Base-by-base conservation (phyloP, 306 rosid species). In the Vicia villosa region DNA sequence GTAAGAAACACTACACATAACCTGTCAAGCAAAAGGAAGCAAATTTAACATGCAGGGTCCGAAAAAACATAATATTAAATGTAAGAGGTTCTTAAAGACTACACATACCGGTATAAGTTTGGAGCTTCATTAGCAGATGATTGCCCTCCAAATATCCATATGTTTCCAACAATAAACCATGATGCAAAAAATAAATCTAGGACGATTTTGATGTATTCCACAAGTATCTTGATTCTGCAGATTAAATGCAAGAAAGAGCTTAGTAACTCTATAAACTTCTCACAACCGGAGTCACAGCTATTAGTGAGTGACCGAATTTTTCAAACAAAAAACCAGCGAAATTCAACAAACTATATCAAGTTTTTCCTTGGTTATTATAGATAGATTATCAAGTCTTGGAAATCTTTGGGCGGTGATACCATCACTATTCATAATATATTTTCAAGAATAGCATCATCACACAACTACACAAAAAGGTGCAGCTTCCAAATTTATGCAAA, bases 151-250 rank as follows among this genome's bases (percentile, higher is more conserved):
- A 88, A 91, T 74, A 89, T 83, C 96, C 96, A 89, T 14, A 89
- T 87, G 70, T 85, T 87, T 57, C 97, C 97, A 68, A 85, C 86
- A 63, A 91, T 83, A 58, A 91, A 91, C 97, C 97, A 91, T 82
- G 89, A 83, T 24, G 91, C 91, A 75, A 89, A 91, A 84, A 86
- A 91, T 75, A 88, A 85, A 79, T 91, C 96, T 81, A 89, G 10
- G 38, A 79, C 77, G 79, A 87, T 77, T 78, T 87, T 89, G 58
- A 84, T 81, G 87, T 89, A 89, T 61, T 89, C 94, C 79, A 87
- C 70, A 22, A 82, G 70, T 70, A 63, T 69, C 74, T 89, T 91
- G 51, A 85, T 9, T 71, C 97, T 91, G 88, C 66, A 9, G 30
- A 55, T 20, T 32, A 62, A 75, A 56, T 41, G 69, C 30, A 47